Conservation (phyloP, 768 basidiomycete genomes). For the Mrakia gelida region DNA sequence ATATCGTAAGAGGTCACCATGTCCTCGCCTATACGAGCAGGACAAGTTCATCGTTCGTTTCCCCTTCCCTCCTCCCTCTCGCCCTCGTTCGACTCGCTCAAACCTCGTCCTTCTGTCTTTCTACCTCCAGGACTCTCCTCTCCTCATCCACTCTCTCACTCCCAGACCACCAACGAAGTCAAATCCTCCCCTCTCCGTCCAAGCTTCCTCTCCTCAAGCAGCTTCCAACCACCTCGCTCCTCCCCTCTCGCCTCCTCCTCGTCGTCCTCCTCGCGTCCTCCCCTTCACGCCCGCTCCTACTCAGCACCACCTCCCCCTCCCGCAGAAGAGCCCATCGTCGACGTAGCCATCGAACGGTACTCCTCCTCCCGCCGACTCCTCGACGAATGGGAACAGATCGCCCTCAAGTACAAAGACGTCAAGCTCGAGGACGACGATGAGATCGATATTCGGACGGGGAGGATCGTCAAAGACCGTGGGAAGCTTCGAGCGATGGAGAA, state of each 20-base stretch:
- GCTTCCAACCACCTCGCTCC: not conserved
- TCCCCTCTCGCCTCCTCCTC: not conserved
- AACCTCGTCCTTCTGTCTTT: not conserved
- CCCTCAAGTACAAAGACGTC: slow-evolving; percentile 13
- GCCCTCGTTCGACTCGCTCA: not conserved
- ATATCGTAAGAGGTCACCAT: not conserved
- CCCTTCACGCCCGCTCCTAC: not conserved
- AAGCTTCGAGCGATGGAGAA: not conserved
- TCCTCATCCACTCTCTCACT: not conserved
- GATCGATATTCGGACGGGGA: slow-evolving; percentile 9
- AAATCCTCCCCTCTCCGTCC: not conserved
- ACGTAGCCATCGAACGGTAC: not conserved
- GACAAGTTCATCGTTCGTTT: not conserved
- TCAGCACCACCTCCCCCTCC: not conserved
- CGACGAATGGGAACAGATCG: slow-evolving; percentile 9
- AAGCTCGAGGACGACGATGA: slow-evolving; percentile 17
- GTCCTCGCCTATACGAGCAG: slow-evolving; percentile 1
- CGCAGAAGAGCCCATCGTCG: not conserved
- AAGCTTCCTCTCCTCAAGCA: not conserved
- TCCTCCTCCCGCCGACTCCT: not conserved
- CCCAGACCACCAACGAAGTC: not conserved
- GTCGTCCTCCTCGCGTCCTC: not conserved
- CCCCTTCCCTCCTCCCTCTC: not conserved
- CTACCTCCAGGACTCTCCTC: not conserved
- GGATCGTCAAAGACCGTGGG: slow-evolving; percentile 16